Evolutionary conservation across 1,139 yeast species (phyloP), one percentile per base, ranked within the genome.

Genomic region (Schizosaccharomyces versatilis): DNA sequence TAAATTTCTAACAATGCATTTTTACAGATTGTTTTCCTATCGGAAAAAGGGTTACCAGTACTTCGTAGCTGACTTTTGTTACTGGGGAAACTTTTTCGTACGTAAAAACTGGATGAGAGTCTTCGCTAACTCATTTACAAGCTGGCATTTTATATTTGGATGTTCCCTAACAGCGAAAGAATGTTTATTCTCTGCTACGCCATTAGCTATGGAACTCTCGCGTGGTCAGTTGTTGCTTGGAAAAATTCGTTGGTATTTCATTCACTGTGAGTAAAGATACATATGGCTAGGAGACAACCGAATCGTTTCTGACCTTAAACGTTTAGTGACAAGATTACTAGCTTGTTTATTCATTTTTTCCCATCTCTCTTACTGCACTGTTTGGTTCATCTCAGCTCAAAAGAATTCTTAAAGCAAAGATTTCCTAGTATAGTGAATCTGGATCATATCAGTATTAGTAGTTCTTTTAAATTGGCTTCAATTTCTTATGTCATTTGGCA

Each of bases 221-320:
- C 95, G 8, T 88, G 85, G 76, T 97, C 97, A 0, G 95, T 90
- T 17, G 80, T 88, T 44, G 84, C 96, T 0, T 90, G 98, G 98
- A 74, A 95, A 62, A 90, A 90, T 65, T 86, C 95, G 7, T 73
- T 90, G 57, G 97, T 90, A 7, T 72, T 90, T 53, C 98, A 90
- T 64, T 81, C 93, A 15, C 76, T 90, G 59, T 36, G 14, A 12
- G 47, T 48, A 7, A 12, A 24, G 5, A 24, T 24, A 24, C 5
- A 2, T 24, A n/a, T 51, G 19, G 17, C 52, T 41, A 36, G 8
- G n/a, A 51, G 9, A 51, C 17, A 49, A 3, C 14, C 39, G 7
- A 32, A 19, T 6, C 36, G 6, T 19, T 17, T 47, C 9, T 12
- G 5, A 5, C 1, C 39, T 32, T 15, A 15, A 12, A 15, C 14